phyloP scores from a whole-genome alignment of 352 stramenopile genomes.

The Pythium periplocum region DNA sequence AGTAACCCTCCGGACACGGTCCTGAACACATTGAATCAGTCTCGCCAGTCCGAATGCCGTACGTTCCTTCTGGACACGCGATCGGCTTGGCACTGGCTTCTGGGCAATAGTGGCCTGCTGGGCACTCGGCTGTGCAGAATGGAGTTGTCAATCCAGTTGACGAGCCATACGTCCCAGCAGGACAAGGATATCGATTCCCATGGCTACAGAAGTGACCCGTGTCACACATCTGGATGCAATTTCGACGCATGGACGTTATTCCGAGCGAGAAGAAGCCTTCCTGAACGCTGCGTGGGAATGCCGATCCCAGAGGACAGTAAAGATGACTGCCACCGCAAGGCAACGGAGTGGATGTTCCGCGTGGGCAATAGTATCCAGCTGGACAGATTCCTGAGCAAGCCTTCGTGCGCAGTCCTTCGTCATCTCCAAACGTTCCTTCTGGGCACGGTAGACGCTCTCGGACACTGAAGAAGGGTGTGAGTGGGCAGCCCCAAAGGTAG shows the following conservation, averaged over 20 bases:
- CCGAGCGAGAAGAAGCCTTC: conserved; percentile 39
- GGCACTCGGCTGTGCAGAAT: conserved; percentile 41
- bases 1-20: conserved; percentile 52
- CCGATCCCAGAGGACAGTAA: conserved; percentile 52
- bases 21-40: conserved; percentile 45
- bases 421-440: conserved; percentile 51
- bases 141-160: conserved; percentile 16
- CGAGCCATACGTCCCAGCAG: conserved; percentile 42
- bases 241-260: conserved; percentile 15
- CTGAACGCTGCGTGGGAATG: background rate
- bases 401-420: conserved; percentile 26
- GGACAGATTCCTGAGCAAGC: conserved; percentile 55
- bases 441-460: conserved; percentile 39
- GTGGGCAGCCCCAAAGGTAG: background rate
- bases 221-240: conserved; percentile 35
- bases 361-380: conserved; percentile 54
- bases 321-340: conserved; percentile 33
- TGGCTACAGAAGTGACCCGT: conserved; percentile 51
- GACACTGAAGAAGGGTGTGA: conserved; percentile 14
- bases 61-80: conserved; percentile 48
- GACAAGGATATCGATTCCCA: conserved; percentile 38
- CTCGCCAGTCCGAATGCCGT: conserved; percentile 37
- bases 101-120: conserved; percentile 59
- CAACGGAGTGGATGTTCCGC: conserved; percentile 26
- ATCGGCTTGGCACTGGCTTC: conserved; percentile 19